Conservation (phyloP, 2,329 filamentous ascomycete genomes). For the Fusarium nelsonii region DNA sequence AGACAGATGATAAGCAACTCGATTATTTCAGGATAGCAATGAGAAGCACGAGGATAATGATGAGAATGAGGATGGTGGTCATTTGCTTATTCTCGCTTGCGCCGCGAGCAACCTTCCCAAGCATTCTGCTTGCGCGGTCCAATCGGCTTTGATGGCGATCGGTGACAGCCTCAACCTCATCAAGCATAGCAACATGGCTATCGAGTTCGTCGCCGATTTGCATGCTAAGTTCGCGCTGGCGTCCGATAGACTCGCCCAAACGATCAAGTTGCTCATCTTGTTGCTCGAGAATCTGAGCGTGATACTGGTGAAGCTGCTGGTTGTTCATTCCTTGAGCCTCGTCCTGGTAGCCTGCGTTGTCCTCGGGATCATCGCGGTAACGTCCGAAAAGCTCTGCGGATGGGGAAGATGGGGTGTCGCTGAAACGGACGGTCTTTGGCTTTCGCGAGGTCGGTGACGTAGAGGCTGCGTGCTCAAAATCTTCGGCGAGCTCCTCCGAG, state of each 20-base stretch:
- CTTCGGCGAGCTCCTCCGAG: slow-evolving; percentile 69
- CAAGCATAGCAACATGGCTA: slow-evolving; percentile 86
- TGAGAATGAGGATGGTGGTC: slow-evolving; percentile 82
- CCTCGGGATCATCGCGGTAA: slow-evolving; percentile 77
- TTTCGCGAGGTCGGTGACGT: slow-evolving; percentile 50
- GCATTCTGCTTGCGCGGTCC: slow-evolving; percentile 77
- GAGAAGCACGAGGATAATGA: slow-evolving; percentile 83
- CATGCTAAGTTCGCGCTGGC: slow-evolving; percentile 92
- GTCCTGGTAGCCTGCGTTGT: slow-evolving; percentile 69
- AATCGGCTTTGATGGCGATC: slow-evolving; percentile 84
- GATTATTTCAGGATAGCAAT: slow-evolving; percentile 83
- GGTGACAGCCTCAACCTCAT: slow-evolving; percentile 86
- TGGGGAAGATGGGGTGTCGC: slow-evolving; percentile 67
- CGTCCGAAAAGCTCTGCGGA: slow-evolving; percentile 62
- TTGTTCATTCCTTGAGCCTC: slow-evolving; percentile 76
- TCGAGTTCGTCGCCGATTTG: slow-evolving; percentile 97
- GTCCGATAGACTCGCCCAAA: slow-evolving; percentile 85
- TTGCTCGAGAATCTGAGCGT: slow-evolving; percentile 82
- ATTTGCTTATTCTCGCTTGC: slow-evolving; percentile 90
- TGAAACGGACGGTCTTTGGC: slow-evolving; percentile 87
- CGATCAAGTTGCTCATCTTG: slow-evolving; percentile 95
- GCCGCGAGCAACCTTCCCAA: slow-evolving; percentile 78
- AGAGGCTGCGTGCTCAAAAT: slow-evolving; percentile 74
- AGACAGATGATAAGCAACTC: background rate
- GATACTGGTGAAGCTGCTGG: slow-evolving; percentile 87